phyloP scores from a whole-genome alignment of 257 asterid genomes.

The Coffea canephora region DNA sequence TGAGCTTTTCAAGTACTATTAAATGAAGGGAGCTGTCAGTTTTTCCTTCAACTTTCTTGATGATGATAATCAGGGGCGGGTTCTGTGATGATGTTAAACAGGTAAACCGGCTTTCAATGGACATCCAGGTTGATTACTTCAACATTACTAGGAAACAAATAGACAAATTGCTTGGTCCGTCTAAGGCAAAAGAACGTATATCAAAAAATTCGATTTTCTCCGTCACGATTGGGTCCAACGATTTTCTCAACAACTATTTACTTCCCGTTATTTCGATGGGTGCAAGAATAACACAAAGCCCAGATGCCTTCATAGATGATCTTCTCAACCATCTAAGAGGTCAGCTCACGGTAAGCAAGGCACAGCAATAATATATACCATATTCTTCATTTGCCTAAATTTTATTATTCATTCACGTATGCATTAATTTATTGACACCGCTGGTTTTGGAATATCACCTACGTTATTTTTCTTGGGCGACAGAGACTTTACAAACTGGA shows the following conservation, averaged over 20 bases:
- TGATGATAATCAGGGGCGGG: neutral
- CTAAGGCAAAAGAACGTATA: constrained; percentile 67
- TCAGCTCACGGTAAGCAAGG: constrained; percentile 63
- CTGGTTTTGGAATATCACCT: neutral
- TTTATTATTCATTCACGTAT: neutral
- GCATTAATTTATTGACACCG: neutral
- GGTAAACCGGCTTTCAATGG: constrained; percentile 94
- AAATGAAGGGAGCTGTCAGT: neutral
- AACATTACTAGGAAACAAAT: constrained; percentile 73
- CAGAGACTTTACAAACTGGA: constrained; percentile 83
- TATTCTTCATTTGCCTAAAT: neutral
- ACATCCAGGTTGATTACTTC: constrained; percentile 88
- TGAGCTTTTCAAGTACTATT: neutral
- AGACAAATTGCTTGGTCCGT: constrained; percentile 52
- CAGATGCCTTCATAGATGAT: constrained; percentile 67
- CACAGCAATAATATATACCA: neutral
- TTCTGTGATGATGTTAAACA: constrained; percentile 18
- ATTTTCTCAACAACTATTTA: constrained; percentile 84
- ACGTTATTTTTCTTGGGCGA: neutral
- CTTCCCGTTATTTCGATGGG: constrained; percentile 74
- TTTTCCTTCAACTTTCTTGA: neutral
- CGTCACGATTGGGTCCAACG: constrained; percentile 78
- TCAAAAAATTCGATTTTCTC: constrained; percentile 68
- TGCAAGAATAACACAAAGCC: constrained; percentile 62
- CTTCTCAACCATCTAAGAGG: constrained; percentile 57